Evolutionary conservation across 1,284 basidiomycete species (phyloP).

Genomic region (Vanrija humicola): DNA sequence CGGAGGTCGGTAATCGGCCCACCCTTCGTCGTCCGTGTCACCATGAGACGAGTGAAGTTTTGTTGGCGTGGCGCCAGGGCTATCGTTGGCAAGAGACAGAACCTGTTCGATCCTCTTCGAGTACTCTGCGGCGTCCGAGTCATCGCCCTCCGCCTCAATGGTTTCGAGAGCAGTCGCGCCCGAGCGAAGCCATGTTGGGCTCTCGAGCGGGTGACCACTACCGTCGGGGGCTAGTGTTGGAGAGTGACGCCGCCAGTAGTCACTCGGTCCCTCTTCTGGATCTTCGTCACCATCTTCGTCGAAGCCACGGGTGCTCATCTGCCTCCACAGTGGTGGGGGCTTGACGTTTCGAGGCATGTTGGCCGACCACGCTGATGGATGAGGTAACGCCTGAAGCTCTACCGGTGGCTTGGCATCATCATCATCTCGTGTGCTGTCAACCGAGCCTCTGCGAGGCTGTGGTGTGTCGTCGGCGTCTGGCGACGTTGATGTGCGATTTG

Average conservation of each 20-base stretch:
- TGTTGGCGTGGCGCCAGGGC: conserved; percentile 6
- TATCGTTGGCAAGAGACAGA: conserved; percentile 5
- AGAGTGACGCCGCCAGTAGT: conserved; percentile 18
- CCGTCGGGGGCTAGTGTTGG: conserved; percentile 4
- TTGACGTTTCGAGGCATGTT: too few relatives aligned
- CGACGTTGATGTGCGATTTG: too few relatives aligned
- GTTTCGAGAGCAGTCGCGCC: neutral
- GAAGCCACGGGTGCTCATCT: conserved; percentile 5
- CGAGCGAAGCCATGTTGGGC: conserved; percentile 4
- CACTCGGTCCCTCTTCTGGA: conserved; percentile 17
- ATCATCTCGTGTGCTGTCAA: neutral
- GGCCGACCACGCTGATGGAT: too few relatives aligned
- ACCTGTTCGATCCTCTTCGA: conserved; percentile 17
- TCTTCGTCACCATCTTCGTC: conserved; percentile 1
- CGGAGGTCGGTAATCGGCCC: conserved; percentile 24
- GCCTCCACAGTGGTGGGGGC: conserved; percentile 11
- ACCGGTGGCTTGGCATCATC: neutral
- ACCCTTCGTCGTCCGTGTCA: conserved; percentile 13
- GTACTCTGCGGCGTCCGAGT: conserved; percentile 13
- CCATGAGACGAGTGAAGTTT: neutral
- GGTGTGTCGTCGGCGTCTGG: neutral
- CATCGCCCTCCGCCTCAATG: conserved; percentile 1
- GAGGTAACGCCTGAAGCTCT: too few relatives aligned
- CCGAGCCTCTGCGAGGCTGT: neutral
- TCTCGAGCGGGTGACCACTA: neutral